A percentile compares a stretch with the other conserved stretches of the same genome.
These are phyloP conservation scores for Sisymbrium irio DNA, from an alignment of 345 rosid species.

Conservation along the genomic window DNA sequence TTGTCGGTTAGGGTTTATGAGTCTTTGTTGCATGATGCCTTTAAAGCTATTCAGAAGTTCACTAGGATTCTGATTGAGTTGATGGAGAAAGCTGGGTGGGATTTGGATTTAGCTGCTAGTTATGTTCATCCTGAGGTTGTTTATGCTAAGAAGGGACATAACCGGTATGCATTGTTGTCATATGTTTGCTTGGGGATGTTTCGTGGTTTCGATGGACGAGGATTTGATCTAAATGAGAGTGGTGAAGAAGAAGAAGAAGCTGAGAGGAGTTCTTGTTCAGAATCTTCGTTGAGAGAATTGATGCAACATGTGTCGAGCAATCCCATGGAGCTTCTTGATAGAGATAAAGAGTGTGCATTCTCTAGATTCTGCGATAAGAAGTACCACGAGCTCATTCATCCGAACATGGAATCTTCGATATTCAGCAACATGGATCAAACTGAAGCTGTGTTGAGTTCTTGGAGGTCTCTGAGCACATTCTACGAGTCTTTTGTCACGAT, in stretches of 20 bases:
- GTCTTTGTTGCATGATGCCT: constrained; percentile 62
- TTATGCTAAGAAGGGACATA: constrained; percentile 57
- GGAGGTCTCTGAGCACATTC: constrained; percentile 72
- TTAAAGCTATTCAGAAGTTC: constrained; percentile 59
- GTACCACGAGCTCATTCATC: constrained; percentile 84
- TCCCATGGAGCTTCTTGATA: constrained; percentile 78
- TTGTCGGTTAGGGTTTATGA: constrained; percentile 62
- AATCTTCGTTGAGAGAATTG: constrained; percentile 54
- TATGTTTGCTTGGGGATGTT: constrained; percentile 84
- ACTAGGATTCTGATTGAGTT: constrained; percentile 66
- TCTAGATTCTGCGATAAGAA: constrained; percentile 83
- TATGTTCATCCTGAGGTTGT: constrained; percentile 58
- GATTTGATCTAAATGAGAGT: constrained; percentile 44
- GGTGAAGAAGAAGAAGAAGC: constrained; percentile 25
- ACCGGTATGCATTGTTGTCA: constrained; percentile 63
- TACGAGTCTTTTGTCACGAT: constrained; percentile 74
- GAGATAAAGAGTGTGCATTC: constrained; percentile 58
- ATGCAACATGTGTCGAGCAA: constrained; percentile 75
- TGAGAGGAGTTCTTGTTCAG: constrained; percentile 32
- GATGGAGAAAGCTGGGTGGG: constrained; percentile 90
- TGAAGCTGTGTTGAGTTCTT: constrained; percentile 73
- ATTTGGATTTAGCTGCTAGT: constrained; percentile 76
- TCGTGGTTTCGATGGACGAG: constrained; percentile 56
- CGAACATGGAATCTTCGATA: constrained; percentile 82
- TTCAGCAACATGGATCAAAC: constrained; percentile 66